Base-by-base conservation (phyloP, 345 rosid species). In the Aethionema arabicum region DNA sequence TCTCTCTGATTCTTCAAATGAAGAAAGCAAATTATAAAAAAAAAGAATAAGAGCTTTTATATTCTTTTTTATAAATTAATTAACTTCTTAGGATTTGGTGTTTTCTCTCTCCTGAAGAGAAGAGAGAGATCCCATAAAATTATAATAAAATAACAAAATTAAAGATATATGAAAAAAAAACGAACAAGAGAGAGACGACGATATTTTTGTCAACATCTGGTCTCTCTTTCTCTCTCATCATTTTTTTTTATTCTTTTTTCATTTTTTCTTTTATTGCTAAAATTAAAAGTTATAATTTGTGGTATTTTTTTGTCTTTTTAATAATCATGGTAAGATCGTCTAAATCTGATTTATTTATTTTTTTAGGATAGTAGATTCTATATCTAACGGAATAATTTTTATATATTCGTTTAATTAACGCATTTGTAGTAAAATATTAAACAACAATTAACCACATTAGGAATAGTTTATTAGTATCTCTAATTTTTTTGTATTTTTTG, bases 161-260 rank as follows among this genome's bases (percentile, higher is more conserved):
- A 12, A 8, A 52, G 0, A 39, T 61, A 61, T 36, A 46, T 80
- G 77, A 83, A 83, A 88, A 81, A 81, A 80, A 67, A 81, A 86
- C 75, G 80, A 79, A 76, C 84, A 88, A 88, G 88, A 88, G 81
- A 80, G 87, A 82, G 89, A 79, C 74, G 81, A 86, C 83, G 27
- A 35, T 43, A 35, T 59, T 81, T 83, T 91, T 88, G 98, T 91
- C 98, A 85, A 85, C 82, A 84, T 86, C 87, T 85, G 82, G 85
- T 88, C 96, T 86, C 83, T 2, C 32, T 48, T 6, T 10, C 35
- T 33, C 36, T 14, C 7, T 38, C 42, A 38, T 38, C 42, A 38
- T 38, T 38, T 11, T 3, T 40, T 40, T 11, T 12, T 40, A 2
- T 3, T 40, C 3, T 40, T 40, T 11, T 3, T 40, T 40, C n/a